Base-by-base conservation (phyloP, 768 basidiomycete species). In the Amanita rimosa region DNA sequence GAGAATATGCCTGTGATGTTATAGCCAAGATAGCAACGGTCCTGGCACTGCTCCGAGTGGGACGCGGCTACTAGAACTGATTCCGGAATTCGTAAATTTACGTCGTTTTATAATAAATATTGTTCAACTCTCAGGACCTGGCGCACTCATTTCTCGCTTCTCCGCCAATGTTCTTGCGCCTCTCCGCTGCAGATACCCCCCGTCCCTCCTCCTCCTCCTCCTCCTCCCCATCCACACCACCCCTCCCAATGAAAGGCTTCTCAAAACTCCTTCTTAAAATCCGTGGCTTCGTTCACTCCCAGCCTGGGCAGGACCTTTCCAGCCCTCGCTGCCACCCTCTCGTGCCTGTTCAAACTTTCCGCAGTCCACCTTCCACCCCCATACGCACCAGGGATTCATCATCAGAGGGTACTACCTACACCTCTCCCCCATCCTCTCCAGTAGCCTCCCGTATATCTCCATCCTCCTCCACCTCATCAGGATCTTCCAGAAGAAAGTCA, bases 261-360 rank as follows among this genome's bases (percentile, higher is more conserved):
- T 71, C 78, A 39, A 76, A 73, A 52, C 67, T 77, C 49, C 68
- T 83, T 55, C 62, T 79, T 53, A 75, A 70, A 53, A 66, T 81
- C 54, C 71, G 71, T 34, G 71, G 74, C n/a, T 59, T 49, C 55
- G 58, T 62, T 33, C 41, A 52, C 35, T 44, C 53, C n/a, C 57
- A 58, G 11, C 42, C 54, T n/a, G n/a, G n/a, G n/a, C 56, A 46
- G 21, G 53, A 56, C 39, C 53, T 51, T 11, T 10, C 29, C 11
- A 19, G 22, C 26, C 13, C 2, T 0, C 17, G 3, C 13, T 29
- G 14, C 8, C 11, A 10, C 3, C 27, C 26, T 11, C 48, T 31
- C n/a, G 31, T 5, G 6, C 41, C 17, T 9, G n/a, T 14, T 14
- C 46, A 24, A 11, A 1, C 21, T 0, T 19, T 11, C 19, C 41